Evolutionary conservation across 495 filamentous ascomycete species (phyloP), one percentile per base, ranked within the genome.

Genomic region (Amorphotheca resinae): DNA sequence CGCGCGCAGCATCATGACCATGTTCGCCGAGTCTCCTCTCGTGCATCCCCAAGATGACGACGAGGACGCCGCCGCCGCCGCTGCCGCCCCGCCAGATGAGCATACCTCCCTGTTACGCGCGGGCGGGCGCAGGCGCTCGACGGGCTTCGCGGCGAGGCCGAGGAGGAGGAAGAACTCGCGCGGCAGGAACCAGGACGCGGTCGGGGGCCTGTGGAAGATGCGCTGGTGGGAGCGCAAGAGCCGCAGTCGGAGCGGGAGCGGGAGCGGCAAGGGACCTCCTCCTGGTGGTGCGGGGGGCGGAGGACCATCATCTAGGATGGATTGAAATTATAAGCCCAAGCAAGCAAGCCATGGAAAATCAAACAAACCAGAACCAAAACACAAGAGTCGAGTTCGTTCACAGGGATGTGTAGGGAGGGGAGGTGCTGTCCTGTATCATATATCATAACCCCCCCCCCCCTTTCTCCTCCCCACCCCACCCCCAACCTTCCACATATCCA

Each of bases 101-200:
- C 25, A 22, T 23, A 53, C 59, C 12, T 46, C 50, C 37, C 23
- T 59, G 42, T 26, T 40, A 12, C 14, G 50, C 46, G 14, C 53
- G 38, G 7, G 34, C 30, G 15, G 52, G 34, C 22, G 71, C n/a
- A 57, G 71, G 36, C 66, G 67, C 43, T 70, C 67, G 0, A 72
- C 67, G 0, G 70, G 71, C 0, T 74, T 74, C 40, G 69, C 58
- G 1, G 67, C 69, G 2, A 51, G 66, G 8, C 54, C 50, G 12
- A 37, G 23, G 15, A 41, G 22, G 20, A 46, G 44, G 30, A 22
- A 38, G 22, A 45, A 33, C 23, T 20, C 26, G 18, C 30, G 1
- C 1, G 1, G n/a, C 7, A 33, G 44, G 16, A 18, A 38, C 8
- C 50, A 54, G 41, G 39, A 40, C 14, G 48, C 48, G 2, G 11